Base-by-base conservation (phyloP, 1,284 basidiomycete species). In the Moesziomyces aphidis region DNA sequence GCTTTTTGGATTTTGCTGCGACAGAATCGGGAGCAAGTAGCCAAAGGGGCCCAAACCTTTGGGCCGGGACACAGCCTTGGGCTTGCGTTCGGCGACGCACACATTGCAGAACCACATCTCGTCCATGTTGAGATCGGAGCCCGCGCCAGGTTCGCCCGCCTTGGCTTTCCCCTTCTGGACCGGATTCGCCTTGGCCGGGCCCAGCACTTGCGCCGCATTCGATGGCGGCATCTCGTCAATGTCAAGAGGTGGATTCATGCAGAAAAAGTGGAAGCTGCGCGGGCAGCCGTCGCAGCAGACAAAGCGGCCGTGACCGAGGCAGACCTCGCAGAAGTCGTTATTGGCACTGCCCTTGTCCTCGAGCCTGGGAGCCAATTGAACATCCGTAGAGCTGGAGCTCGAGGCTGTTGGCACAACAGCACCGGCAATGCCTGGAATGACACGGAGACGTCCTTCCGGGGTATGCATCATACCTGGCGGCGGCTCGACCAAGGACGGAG, bases 321-420 rank as follows among this genome's bases (percentile, higher is more conserved):
- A 98, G 2, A 93, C 90, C 55, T 94, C 95, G 85, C 95, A 98
- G 81, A 93, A 93, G 85, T 98, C 95, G 84, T 97, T 91, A 85
- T 98, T 98, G 59, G 90, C 86, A 91, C 54, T 55, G 39, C 68
- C 68, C 42, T 62, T 66, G 55, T 71, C 68, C 42, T 75, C 73
- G 8, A 67, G 58, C 10, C 63, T 45, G 1, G 68, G 58, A 15
- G 52, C 63, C 17, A 75, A 50, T 21, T 58, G 47, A n/a, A 26
- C 57, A 47, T 66, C 63, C 36, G 57, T 68, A 19, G 61, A 59
- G 17, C 49, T 55, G 2, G 61, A 58, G 36, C 42, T 55, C 21
- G 56, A 44, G 11, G 54, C 61, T 19, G 56, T 31, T 4, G 73
- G 68, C 7, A 71, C 39, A 5, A 68, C 44, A 1, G 73, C 73